These are phyloP conservation scores for Zalaria obscura DNA, from an alignment of 2,329 filamentous ascomycete genomes.

Conservation along the genomic window DNA sequence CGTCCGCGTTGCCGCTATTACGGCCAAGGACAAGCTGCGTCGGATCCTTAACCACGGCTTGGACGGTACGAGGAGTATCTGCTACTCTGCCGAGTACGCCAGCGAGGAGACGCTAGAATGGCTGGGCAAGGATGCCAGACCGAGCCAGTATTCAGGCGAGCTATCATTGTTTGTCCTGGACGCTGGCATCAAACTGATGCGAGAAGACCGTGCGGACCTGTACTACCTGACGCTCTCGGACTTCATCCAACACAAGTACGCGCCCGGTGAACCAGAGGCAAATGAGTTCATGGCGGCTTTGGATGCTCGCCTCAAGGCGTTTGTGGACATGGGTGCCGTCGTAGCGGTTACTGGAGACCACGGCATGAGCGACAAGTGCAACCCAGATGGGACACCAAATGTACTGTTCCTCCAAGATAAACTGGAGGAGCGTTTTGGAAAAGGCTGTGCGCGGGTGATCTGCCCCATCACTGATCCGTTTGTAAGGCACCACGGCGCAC, in stretches of 20 bases:
- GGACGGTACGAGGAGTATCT: conserved; percentile 17
- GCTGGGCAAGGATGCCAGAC: conserved; percentile 20
- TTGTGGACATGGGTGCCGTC: conserved; percentile 20
- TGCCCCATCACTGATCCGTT: no score
- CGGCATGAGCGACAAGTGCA: conserved; percentile 21
- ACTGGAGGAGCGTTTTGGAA: conserved; percentile 7
- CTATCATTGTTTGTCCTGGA: conserved; percentile 30
- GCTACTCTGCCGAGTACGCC: conserved; percentile 25
- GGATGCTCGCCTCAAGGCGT: conserved; percentile 18
- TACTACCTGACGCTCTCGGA: conserved; percentile 31
- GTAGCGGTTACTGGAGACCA: conserved; percentile 29
- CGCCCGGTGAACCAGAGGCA: conserved; percentile 22
- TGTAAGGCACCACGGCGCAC: no score
- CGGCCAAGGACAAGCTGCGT: conserved; percentile 32
- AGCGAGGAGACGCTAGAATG: conserved; percentile 18
- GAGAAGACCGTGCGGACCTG: conserved; percentile 24
- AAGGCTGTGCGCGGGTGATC: no score
- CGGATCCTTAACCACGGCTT: conserved; percentile 25
- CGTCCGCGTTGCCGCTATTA: conserved; percentile 28
- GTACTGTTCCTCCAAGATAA: conserved; percentile 26
- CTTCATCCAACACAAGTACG: conserved; percentile 31
- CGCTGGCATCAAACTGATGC: conserved; percentile 26
- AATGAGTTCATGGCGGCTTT: conserved; percentile 23
- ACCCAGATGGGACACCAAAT: conserved; percentile 18
- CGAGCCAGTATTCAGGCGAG: conserved; percentile 29